Conservation (phyloP, 305 asterid genomes). For the Fraxinus angustifolia region DNA sequence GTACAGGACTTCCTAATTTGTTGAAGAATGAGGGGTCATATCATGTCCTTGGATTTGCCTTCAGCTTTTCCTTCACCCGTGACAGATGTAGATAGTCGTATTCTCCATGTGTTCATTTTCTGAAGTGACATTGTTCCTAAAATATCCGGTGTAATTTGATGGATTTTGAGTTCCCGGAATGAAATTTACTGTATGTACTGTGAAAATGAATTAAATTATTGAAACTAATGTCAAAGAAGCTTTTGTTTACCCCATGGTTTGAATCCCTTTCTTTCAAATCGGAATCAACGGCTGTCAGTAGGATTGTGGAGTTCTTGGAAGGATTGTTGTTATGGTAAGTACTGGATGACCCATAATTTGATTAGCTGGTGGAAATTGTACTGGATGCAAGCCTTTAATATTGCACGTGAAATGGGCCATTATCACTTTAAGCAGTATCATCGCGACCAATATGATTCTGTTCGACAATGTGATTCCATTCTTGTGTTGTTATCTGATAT, state of each 20-base stretch:
- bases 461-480: background rate
- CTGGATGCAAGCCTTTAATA: background rate
- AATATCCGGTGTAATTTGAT: background rate
- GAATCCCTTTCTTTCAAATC: too few species aligned
- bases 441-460: background rate
- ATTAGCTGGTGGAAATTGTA: background rate
- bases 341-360: too few species aligned
- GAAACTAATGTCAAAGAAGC: too few species aligned
- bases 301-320: too few species aligned
- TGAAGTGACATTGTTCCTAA: background rate
- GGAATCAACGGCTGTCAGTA: too few species aligned
- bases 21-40: background rate
- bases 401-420: background rate
- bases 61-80: background rate
- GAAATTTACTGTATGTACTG: too few species aligned
- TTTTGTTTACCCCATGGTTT: too few species aligned
- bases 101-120: background rate
- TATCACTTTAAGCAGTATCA: background rate
- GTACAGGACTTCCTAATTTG: background rate
- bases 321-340: too few species aligned
- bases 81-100: background rate
- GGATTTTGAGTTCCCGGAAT: background rate
- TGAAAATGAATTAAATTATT: too few species aligned
- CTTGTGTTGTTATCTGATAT: background rate
- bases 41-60: background rate